Conservation (phyloP, 2,329 filamentous ascomycete species). For the Periconia sp. region DNA sequence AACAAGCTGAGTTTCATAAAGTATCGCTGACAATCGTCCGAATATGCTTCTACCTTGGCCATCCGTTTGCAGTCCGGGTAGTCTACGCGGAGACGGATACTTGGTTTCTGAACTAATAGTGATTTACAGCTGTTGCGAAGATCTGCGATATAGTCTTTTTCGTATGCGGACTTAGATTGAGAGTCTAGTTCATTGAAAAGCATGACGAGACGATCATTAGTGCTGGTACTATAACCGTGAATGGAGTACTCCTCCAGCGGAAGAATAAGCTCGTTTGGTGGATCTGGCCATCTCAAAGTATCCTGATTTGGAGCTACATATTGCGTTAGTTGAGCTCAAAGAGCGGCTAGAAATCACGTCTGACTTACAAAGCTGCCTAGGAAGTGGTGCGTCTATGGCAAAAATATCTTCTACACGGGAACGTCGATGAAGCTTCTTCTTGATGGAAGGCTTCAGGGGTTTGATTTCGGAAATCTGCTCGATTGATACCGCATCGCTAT, state of each 20-base stretch:
- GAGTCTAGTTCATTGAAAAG: constrained; percentile 18
- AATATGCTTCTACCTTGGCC: constrained; percentile 12
- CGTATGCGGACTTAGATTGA: constrained; percentile 15
- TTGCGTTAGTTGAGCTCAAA: too few species aligned
- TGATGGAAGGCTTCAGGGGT: background rate
- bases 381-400: too few species aligned
- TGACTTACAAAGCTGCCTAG: too few species aligned
- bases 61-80: background rate
- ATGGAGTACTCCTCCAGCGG: background rate
- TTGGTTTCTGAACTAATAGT: constrained; percentile 9
- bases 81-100: background rate
- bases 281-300: background rate
- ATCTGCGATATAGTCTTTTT: constrained; percentile 26
- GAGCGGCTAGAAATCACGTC: too few species aligned
- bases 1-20: constrained; percentile 10
- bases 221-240: background rate
- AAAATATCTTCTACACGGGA: constrained; percentile 14
- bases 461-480: background rate
- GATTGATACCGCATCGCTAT: background rate
- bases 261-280: constrained; percentile 10
- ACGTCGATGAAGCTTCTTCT: constrained; percentile 1
- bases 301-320: background rate
- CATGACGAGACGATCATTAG: constrained; percentile 11
- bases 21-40: constrained; percentile 17
- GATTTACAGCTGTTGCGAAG: constrained; percentile 25